Evolutionary conservation across 2,329 filamentous ascomycete species (phyloP).

Genomic region (Lecanicillium sp.): DNA sequence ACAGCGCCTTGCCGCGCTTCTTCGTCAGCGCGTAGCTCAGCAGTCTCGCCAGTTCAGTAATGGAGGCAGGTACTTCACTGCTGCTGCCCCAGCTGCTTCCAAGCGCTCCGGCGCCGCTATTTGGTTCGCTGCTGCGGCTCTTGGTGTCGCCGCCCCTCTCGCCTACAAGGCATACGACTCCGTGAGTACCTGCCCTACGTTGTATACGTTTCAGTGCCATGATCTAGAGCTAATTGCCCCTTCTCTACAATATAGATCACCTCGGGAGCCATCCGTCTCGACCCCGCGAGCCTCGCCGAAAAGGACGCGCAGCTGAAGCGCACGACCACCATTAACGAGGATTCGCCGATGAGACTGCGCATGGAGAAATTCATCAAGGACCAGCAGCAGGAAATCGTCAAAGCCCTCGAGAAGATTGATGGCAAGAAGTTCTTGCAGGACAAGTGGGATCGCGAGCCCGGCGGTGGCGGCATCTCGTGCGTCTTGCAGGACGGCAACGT

Average conservation of each 20-base stretch:
- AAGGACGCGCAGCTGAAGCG: constrained; percentile 75
- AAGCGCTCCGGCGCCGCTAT: constrained; percentile 13
- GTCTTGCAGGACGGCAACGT: constrained; percentile 94
- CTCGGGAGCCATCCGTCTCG: constrained; percentile 39
- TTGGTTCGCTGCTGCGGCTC: constrained; percentile 30
- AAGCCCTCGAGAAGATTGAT: constrained; percentile 75
- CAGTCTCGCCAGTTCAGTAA: constrained; percentile 19
- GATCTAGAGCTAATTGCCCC: no score
- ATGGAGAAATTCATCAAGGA: constrained; percentile 97
- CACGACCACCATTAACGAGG: constrained; percentile 55
- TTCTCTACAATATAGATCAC: constrained; percentile 25
- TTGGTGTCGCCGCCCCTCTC: constrained; percentile 44
- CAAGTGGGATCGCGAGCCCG: constrained; percentile 79
- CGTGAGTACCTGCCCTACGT: no score
- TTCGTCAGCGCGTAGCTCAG: constrained; percentile 17
- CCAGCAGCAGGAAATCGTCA: constrained; percentile 82
- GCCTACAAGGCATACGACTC: constrained; percentile 43
- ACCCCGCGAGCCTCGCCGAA: constrained; percentile 70
- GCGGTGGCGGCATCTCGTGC: constrained; percentile 88
- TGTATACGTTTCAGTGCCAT: no score
- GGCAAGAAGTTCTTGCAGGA: constrained; percentile 76
- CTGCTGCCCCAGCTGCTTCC: constrained; percentile 14
- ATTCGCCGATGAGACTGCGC: constrained; percentile 90
- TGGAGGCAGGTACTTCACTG: constrained; percentile 18
- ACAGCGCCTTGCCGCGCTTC: constrained; percentile 22